Evolutionary conservation across 176 grass and related monocot species (phyloP).

Genomic region (Oryza officinalis): DNA sequence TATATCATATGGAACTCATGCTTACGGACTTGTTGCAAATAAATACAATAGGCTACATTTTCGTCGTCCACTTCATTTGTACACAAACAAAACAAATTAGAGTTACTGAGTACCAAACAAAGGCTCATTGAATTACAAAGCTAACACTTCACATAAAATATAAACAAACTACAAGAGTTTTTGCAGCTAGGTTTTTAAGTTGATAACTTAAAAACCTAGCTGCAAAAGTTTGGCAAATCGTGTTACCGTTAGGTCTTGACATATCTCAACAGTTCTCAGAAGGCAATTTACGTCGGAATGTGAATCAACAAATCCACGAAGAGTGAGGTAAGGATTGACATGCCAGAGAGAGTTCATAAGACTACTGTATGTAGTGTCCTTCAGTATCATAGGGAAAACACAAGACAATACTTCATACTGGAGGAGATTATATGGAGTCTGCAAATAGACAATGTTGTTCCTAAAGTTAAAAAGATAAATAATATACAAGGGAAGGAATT

Average conservation of each 20-base stretch:
- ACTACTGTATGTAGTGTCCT: constrained; percentile 53
- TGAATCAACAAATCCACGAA: constrained; percentile 83
- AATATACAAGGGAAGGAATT: constrained; percentile 2
- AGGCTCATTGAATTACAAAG: not conserved
- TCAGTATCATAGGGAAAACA: constrained; percentile 79
- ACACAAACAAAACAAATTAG: not conserved
- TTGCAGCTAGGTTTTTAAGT: too few species aligned
- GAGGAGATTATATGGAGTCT: constrained; percentile 94
- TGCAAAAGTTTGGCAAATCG: constrained; percentile 12
- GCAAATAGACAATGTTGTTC: constrained; percentile 37
- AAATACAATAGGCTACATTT: not conserved
- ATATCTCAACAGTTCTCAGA: constrained; percentile 70
- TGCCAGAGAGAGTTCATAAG: constrained; percentile 68
- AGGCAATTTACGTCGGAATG: constrained; percentile 65
- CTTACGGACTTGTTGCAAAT: not conserved
- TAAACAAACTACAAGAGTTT: not conserved
- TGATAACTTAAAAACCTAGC: not conserved
- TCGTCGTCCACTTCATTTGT: not conserved
- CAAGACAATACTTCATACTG: constrained; percentile 72
- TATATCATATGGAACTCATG: constrained; percentile 9
- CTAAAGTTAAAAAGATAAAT: constrained; percentile 22
- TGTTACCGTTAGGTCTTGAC: constrained; percentile 84
- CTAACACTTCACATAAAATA: constrained; percentile 8
- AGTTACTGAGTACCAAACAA: not conserved
- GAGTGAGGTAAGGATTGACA: constrained; percentile 65